Evolutionary conservation across 768 basidiomycete species (phyloP).

Genomic region (Tephrocybe sp.): DNA sequence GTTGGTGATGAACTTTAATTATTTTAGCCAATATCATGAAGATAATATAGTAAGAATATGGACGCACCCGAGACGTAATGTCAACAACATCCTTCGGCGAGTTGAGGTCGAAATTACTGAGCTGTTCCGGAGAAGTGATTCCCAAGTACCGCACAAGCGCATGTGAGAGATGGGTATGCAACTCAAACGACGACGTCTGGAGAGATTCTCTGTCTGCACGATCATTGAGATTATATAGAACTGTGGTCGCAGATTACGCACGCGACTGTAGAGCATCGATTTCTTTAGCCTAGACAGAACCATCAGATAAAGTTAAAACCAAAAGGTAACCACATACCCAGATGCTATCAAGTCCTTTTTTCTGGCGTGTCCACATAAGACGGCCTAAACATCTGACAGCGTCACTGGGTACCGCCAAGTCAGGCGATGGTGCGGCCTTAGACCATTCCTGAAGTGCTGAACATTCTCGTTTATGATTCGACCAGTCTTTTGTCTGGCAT

Average conservation of each 20-base stretch:
- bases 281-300: constrained; percentile 48
- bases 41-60: constrained; percentile 3
- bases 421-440: constrained; percentile 42
- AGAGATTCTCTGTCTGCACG: constrained; percentile 55
- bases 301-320: not conserved
- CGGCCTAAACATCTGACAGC: constrained; percentile 78
- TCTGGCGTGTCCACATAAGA: constrained; percentile 63
- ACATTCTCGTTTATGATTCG: constrained; percentile 77
- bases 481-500: constrained; percentile 78
- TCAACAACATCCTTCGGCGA: constrained; percentile 65
- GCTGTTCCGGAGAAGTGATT: constrained; percentile 53
- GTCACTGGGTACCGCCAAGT: constrained; percentile 62
- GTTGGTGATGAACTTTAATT: constrained; percentile 80
- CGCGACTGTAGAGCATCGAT: constrained; percentile 75
- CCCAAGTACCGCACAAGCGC: constrained; percentile 71
- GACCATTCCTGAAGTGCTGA: constrained; percentile 59
- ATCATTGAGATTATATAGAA: not conserved
- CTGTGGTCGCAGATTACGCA: constrained; percentile 24
- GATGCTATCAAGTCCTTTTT: constrained; percentile 45
- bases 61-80: constrained; percentile 64
- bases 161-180: constrained; percentile 70
- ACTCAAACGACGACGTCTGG: constrained; percentile 44
- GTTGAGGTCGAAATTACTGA: constrained; percentile 53
- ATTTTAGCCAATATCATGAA: not conserved
- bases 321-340: constrained; percentile 47